These are phyloP conservation scores for Heliamphora pulchella DNA, from an alignment of 179 eudicot genomes.

Conservation along the genomic window DNA sequence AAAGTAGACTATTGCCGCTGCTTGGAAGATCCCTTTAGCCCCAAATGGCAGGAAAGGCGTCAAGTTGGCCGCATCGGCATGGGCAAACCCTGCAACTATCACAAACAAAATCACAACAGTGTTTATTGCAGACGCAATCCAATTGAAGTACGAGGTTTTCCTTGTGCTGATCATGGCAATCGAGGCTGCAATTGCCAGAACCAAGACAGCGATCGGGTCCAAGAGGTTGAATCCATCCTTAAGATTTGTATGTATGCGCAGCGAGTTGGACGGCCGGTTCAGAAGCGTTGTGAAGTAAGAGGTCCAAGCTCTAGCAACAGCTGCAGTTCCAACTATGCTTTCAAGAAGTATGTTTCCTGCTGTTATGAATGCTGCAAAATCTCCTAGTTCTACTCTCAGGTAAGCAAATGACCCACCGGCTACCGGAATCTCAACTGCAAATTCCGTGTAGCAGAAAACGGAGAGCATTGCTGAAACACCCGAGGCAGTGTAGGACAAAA, in stretches of 20 bases:
- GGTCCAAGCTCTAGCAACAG: slow-evolving; percentile 44
- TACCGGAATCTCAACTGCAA: slow-evolving; percentile 58
- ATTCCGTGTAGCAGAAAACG: slow-evolving; percentile 61
- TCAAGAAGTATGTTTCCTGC: slow-evolving; percentile 52
- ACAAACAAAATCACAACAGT: slow-evolving; percentile 40
- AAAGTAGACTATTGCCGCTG: slow-evolving; percentile 41
- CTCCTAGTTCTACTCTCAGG: slow-evolving; percentile 63
- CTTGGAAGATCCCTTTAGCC: slow-evolving; percentile 37
- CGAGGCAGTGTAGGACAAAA: slow-evolving; percentile 42
- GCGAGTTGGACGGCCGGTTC: slow-evolving; percentile 26
- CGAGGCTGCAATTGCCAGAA: slow-evolving; percentile 19
- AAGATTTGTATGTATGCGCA: slow-evolving; percentile 30
- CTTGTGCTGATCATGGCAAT: slow-evolving; percentile 34
- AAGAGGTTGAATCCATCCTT: slow-evolving; percentile 32
- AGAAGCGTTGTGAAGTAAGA: slow-evolving; percentile 41
- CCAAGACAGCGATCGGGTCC: slow-evolving; percentile 41
- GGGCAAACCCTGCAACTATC: slow-evolving; percentile 35
- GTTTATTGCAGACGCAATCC: slow-evolving; percentile 39
- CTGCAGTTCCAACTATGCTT: slow-evolving; percentile 38
- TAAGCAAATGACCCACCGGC: slow-evolving; percentile 68
- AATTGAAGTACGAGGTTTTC: slow-evolving; percentile 36
- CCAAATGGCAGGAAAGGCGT: slow-evolving; percentile 39
- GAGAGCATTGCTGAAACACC: slow-evolving; percentile 60
- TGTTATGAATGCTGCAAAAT: slow-evolving; percentile 53
- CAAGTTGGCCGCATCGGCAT: slow-evolving; percentile 33